phyloP scores from a whole-genome alignment of 305 asterid species.

The Solanum aculeatissimum region DNA sequence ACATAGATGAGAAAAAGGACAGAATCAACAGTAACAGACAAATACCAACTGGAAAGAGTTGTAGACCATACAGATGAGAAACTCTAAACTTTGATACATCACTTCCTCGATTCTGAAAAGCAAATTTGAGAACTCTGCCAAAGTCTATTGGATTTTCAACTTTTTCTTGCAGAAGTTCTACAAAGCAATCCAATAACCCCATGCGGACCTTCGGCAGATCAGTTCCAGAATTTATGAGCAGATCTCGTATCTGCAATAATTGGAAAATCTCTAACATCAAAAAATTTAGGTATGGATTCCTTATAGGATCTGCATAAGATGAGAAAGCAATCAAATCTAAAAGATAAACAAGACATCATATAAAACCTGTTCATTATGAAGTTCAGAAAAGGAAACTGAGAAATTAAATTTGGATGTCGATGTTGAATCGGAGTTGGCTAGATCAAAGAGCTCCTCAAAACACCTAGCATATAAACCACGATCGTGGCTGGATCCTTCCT shows the following conservation, averaged over 20 bases:
- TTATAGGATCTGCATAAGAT: neutral
- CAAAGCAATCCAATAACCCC: constrained; percentile 48
- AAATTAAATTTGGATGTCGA: constrained; percentile 70
- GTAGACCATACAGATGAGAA: constrained; percentile 83
- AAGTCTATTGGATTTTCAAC: constrained; percentile 91
- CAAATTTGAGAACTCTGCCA: constrained; percentile 67
- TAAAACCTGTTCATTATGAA: constrained; percentile 85
- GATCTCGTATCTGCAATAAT: constrained; percentile 65
- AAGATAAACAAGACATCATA: constrained; percentile 4
- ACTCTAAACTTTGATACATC: constrained; percentile 53
- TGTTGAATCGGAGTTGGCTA: constrained; percentile 93
- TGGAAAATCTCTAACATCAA: constrained; percentile 24
- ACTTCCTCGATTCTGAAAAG: constrained; percentile 70
- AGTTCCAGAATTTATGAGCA: constrained; percentile 63
- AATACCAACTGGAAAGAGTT: constrained; percentile 5
- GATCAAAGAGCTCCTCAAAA: constrained; percentile 97
- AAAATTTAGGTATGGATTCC: neutral
- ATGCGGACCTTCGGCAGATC: constrained; percentile 45
- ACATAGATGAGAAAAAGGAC: neutral
- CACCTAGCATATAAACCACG: constrained; percentile 95
- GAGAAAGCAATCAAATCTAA: constrained; percentile 1
- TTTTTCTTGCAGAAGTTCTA: constrained; percentile 78
- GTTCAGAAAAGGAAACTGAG: constrained; percentile 80
- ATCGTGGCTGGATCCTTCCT: constrained; percentile 99
- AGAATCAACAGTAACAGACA: constrained; percentile 8